Percentiles rank a stretch among this genome's conserved stretches.
Conservation (phyloP, 768 basidiomycete genomes). For the Favolaschia claudopus region DNA sequence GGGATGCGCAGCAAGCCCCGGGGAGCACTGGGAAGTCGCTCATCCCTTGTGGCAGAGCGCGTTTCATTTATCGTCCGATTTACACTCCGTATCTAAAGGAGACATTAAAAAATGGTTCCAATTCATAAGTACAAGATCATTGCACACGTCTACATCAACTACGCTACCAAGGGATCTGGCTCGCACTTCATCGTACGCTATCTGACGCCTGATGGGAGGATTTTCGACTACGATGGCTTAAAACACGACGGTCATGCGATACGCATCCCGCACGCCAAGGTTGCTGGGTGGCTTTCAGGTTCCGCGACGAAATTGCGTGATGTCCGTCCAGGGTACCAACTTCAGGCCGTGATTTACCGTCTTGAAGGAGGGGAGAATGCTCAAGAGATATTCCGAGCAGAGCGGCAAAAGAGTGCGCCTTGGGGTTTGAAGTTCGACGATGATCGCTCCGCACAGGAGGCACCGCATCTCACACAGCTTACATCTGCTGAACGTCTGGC, state of each 20-base stretch:
- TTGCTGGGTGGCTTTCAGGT: conserved; percentile 2
- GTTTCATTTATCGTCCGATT: conserved; percentile 3
- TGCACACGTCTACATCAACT: conserved; percentile 13
- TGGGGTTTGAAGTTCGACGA: not conserved
- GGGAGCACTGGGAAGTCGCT: conserved; percentile 16
- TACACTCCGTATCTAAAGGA: not conserved
- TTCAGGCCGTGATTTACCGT: conserved; percentile 5
- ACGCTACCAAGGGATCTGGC: not conserved
- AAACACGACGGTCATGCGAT: not conserved
- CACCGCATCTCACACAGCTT: not conserved
- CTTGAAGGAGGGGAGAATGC: conserved; percentile 6
- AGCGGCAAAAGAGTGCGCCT: not conserved
- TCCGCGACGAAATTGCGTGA: not conserved
- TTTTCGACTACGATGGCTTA: conserved; percentile 21
- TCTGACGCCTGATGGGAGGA: conserved; percentile 5
- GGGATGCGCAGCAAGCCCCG: not conserved
- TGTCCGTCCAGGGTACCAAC: not conserved
- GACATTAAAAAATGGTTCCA: conserved; percentile 13
- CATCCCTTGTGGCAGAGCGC: not conserved
- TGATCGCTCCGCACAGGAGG: not conserved
- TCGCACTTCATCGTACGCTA: conserved; percentile 21
- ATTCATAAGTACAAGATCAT: conserved; percentile 5
- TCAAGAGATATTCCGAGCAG: not conserved
- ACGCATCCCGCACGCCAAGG: not conserved
- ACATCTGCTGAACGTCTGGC: not conserved